Evolutionary conservation across 2,329 filamentous ascomycete genomes (phyloP).

Genomic region (Calonectria pauciramosa): DNA sequence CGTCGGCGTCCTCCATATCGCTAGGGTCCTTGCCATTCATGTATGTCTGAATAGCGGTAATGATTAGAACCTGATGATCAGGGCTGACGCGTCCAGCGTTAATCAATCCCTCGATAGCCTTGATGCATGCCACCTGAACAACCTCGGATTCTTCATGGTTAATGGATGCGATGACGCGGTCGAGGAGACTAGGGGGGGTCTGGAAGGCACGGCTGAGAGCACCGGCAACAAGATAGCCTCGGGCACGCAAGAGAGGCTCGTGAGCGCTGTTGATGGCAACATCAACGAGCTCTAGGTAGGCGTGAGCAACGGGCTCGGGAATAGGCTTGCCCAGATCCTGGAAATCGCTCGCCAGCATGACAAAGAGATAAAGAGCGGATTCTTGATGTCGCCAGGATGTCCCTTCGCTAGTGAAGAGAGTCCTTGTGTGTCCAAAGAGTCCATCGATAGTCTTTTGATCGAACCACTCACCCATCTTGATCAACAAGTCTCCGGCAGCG

Average conservation of each 20-base stretch:
- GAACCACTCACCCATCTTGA: slow-evolving; percentile 94
- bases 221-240: slow-evolving; percentile 89
- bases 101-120: slow-evolving; percentile 80
- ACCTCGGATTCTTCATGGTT: slow-evolving; percentile 84
- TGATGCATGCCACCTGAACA: slow-evolving; percentile 92
- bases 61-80: slow-evolving; percentile 72
- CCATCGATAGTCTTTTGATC: slow-evolving; percentile 82
- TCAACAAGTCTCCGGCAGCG: slow-evolving; percentile 90
- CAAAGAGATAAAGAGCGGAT: slow-evolving; percentile 86
- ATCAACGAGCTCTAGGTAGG: slow-evolving; percentile 85
- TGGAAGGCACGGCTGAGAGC: slow-evolving; percentile 79
- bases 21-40: slow-evolving; percentile 83
- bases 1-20: slow-evolving; percentile 90
- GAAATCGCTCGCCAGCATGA: slow-evolving; percentile 87
- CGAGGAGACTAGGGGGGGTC: slow-evolving; percentile 75
- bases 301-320: slow-evolving; percentile 76
- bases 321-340: slow-evolving; percentile 81
- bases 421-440: slow-evolving; percentile 81
- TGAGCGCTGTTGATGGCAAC: slow-evolving; percentile 78
- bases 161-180: slow-evolving; percentile 82
- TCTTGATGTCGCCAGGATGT: slow-evolving; percentile 77
- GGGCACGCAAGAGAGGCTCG: slow-evolving; percentile 84
- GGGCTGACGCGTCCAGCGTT: slow-evolving; percentile 63
- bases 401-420: slow-evolving; percentile 73
- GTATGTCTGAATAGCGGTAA: slow-evolving; percentile 78